Evolutionary conservation across 768 basidiomycete species (phyloP), one percentile per base, ranked within the genome.

Genomic region (Infundibulicybe gibba): DNA sequence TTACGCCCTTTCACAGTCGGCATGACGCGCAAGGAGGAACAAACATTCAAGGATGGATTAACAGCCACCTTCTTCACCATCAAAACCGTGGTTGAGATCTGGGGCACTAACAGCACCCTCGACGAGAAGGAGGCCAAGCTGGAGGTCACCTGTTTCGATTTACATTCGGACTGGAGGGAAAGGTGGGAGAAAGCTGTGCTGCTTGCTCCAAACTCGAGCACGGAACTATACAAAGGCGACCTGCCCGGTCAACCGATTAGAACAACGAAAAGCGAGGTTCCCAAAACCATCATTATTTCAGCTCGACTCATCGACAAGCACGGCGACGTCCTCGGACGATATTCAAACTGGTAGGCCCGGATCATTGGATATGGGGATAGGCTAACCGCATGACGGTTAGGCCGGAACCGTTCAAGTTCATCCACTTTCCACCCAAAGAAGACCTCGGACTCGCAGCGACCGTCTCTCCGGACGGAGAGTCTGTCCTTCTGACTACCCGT

Each of bases 391-490:
- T 44, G 49, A 41, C 45, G 49, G 25, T 25, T 43, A 94, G 94
- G 94, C 93, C 93, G 11, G 91, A 94, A 63, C 94, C 94, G 14
- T 97, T 86, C 75, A 97, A 97, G 66, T 94, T 81, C 66, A 83
- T 97, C 63, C 68, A 77, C 45, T 94, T 94, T 74, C 90, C 92
- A 31, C 57, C 78, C 10, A 62, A 74, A 25, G 64, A 72, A 45
- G 76, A 79, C 44, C 61, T 87, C 43, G 81, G 79, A 11, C 74
- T 97, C 45, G 66, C 71, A 45, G 74, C 83, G 51, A 64, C 57
- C 9, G 69, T 79, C 6, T 64, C 61, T 31, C 45, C 61, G 11
- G 80, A 86, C 50, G 82, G 83, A 14, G 81, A 83, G 61, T 74
- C 73, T 33, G 71, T 90, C 41, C 65, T 61, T 44, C 68, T 90